Evolutionary conservation across 164 flowering plant genomes (phyloP), one percentile per base, ranked within the genome.

Genomic region (Cinnamomum chago): DNA sequence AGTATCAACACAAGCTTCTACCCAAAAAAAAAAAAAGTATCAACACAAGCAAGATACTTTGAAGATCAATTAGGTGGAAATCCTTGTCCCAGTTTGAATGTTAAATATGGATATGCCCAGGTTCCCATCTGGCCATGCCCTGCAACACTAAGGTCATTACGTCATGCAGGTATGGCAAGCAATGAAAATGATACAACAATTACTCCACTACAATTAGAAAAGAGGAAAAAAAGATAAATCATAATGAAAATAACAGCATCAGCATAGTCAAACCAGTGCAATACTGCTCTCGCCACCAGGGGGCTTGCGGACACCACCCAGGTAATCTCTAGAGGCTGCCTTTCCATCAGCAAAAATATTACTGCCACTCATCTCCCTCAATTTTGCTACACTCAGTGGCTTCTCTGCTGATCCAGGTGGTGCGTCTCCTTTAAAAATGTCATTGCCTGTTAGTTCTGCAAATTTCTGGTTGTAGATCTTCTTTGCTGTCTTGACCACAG

Each of bases 251-350:
- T 24, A 50, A 64, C 50, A 9, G 27, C 55, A 81, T 79, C 76
- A 82, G 79, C 76, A 74, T 65, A 58, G 78, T 87, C 81, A 95
- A 80, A 95, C 91, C 84, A 95, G 76, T 13, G 97, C 87, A 72
- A 95, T 92, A 90, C 94, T 95, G 93, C 99, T 95, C 74, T 90
- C 96, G 0, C 99, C 99, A 70, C 98, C 99, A 5, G 99, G 99
- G 35, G 99, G 99, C 80, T 95, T 87, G 82, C 99, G 98, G 28
- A 92, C 95, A 5, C 98, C 98, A 10, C 98, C 97, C 11, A 91
- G 74, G 87, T 88, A 88, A 72, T 91, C 98, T 60, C 95, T 78
- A 51, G 93, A 79, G 64, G 87, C 85, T 22, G 77, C 89, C 79
- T 90, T 92, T 27, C 92, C 97, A 82, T 95, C 99, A 14, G 98